phyloP scores from a whole-genome alignment of 2,329 filamentous ascomycete genomes.

The Ophioceras dolichostomum region DNA sequence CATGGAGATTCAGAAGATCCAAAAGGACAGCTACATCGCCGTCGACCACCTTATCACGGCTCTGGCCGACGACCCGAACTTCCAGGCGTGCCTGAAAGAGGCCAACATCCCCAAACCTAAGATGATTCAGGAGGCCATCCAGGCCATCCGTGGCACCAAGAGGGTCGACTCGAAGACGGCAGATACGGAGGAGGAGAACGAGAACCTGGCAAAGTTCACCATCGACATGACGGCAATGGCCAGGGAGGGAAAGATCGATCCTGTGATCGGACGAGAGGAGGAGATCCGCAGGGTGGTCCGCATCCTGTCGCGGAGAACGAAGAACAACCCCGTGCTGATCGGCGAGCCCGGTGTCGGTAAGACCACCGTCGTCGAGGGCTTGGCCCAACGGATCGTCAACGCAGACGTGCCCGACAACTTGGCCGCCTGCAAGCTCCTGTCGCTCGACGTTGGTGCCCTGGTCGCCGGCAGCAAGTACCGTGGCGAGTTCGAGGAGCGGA shows the following conservation, averaged over 20 bases:
- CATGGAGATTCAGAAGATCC: conserved; percentile 86
- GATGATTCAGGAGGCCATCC: conserved; percentile 79
- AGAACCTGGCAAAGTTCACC: conserved; percentile 95
- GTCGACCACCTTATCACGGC: conserved; percentile 89
- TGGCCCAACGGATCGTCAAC: conserved; percentile 92
- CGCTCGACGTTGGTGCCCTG: conserved; percentile 86
- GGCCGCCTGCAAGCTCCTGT: conserved; percentile 85
- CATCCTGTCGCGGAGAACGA: conserved; percentile 84
- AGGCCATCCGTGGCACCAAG: conserved; percentile 83
- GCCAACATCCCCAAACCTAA: conserved; percentile 87
- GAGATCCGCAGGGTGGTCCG: conserved; percentile 87
- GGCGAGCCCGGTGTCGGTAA: conserved; percentile 98
- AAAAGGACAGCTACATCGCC: conserved; percentile 90
- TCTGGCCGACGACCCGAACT: conserved; percentile 63
- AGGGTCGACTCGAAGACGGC: conserved; percentile 94
- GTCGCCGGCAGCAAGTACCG: conserved; percentile 98
- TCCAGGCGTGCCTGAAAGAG: conserved; percentile 67
- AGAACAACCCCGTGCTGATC: conserved; percentile 97
- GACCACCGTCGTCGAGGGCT: conserved; percentile 92
- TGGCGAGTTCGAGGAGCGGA: conserved; percentile 96
- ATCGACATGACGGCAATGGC: conserved; percentile 98
- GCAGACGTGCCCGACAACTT: conserved; percentile 93
- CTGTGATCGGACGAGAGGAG: conserved; percentile 92
- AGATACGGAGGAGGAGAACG: conserved; percentile 82
- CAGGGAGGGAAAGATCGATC: conserved; percentile 93